Base-by-base conservation (phyloP, 306 rosid species). In the Sechiopsis laciniata region DNA sequence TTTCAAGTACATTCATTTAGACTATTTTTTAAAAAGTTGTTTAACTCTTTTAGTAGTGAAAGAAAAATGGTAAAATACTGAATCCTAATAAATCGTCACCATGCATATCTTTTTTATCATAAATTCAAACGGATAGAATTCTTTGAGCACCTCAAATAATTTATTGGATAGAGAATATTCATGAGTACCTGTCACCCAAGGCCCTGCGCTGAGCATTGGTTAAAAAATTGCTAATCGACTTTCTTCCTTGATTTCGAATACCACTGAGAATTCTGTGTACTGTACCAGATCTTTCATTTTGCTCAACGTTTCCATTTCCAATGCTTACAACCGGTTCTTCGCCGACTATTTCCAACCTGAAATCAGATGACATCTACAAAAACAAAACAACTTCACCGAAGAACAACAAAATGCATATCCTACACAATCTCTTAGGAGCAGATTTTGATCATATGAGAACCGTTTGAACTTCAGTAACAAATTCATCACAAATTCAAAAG, bases 121-220 rank as follows among this genome's bases (percentile, higher is more conserved):
- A 61, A 5, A 60, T 13, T 26, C 9, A 60, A 60, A 5, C 0
- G 1, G 64, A 58, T 24, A 58, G 64, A 22, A 24, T 22, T 58
- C 2, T 11, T 58, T 24, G n/a, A 22, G 64, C 17, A 37, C 7
- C 5, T 58, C 35, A 45, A 73, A 58, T 6, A 17, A 15, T 20
- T 3, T 63, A 22, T 45, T 1, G 20, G 3, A 75, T 29, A 62
- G n/a, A 4, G 0, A 24, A 48, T 10, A 15, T 40, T 6, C 46
- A 40, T 26, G 40, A 45, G 52, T 46, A 89, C 96, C 91, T 86
- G 77, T 87, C 90, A 71, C 55, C 80, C 82, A 84, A 67, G 80
- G 84, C 73, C 84, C 89, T 86, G 61, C 88, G 91, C 54, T 82
- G 96, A 4, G 85, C 80, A 40, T 82, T 83, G 5, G 82, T 77